Evolutionary conservation across 1,284 basidiomycete species (phyloP), one percentile per base, ranked within the genome.

Genomic region (Sanghuangporus sanghuang): DNA sequence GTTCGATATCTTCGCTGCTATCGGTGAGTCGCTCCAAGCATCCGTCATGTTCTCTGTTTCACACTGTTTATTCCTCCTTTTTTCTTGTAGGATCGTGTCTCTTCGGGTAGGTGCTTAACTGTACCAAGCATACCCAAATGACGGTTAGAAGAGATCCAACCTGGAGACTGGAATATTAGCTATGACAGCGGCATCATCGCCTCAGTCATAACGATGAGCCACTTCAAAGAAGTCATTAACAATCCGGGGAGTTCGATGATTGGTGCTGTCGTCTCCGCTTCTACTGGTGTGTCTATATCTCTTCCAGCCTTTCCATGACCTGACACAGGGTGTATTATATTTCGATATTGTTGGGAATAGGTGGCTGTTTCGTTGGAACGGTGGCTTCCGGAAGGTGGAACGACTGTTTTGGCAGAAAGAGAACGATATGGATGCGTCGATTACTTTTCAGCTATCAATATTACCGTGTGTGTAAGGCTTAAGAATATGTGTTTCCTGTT

Each of bases 231-330:
- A 61, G 78, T 77, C 71, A 75, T 78, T 57, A 66, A 77, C 61
- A 66, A 73, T 38, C 72, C 74, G 1, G 64, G 63, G 69, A 63
- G 76, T 54, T 76, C 78, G 36, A 64, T 78, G 1, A 78, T 75
- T 53, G 85, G 85, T 32, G 84, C 85, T 0, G 79, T 87, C 11
- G 84, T 86, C 1, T 83, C 84, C 1, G 83, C 84, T 0, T 85
- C 86, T n/a, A n/a, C 82, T 42, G 82, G 81, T 77, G 63, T 36
- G 72, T 32, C 2, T 32, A 32, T 32, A 32, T 32, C 1, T 32
- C 4, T 3, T 32, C 27, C 27, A 32, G 27, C 27, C 27, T 32
- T n/a, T 32, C 3, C 61, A 2, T 21, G 9, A 18, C 55, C 42
- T 5, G 1, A 44, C 42, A 5, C 42, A 44, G 7, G 42, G 3